Evolutionary conservation across 164 flowering plant species (phyloP), one percentile per base, ranked within the genome.

Genomic region (Umbilicus rupestris): DNA sequence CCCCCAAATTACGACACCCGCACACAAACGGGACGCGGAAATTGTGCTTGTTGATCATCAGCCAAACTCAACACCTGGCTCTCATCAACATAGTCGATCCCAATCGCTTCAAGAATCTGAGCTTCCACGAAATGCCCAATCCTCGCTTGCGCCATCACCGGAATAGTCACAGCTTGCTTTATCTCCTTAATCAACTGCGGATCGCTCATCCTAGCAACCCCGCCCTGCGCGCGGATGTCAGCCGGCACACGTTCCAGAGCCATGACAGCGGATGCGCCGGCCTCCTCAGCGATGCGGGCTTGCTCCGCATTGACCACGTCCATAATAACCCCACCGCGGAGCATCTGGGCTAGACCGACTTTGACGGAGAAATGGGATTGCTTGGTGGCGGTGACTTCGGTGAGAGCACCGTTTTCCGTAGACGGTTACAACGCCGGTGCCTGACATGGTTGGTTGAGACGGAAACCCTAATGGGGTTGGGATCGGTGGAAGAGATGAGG

Each of bases 81-180:
- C 73, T 85, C 89, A 64, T 85, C 89, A 17, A 83, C 82, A 67
- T 85, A 85, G 42, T 85, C 89, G 64, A 85, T 62, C 0, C 87
- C 87, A 30, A 85, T 81, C 26, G 89, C 84, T 49, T 85, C 89
- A 6, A 85, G 78, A 66, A 85, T 85, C 63, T 85, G 89, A 6
- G 89, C 89, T 77, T 85, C 89, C 2, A 85, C 89, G 72, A 85
- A 85, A 52, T 85, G 89, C 22, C 89, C 89, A 66, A 85, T 85
- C 0, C 89, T 79, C 19, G 87, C 87, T 72, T 85, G 83, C 57
- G 87, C 89, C 89, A 85, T 85, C 58, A 85, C 89, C 7, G 89
- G 89, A 14, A 85, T 85, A 15, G 89, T 85, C 14, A 85, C 89
- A 22, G 87, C 78, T 60, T 75, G 82, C 66, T 85, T 85, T 73